Evolutionary conservation across 805 yeast species (phyloP), one percentile per base, ranked within the genome.

Genomic region (Barnettozyma sp.): DNA sequence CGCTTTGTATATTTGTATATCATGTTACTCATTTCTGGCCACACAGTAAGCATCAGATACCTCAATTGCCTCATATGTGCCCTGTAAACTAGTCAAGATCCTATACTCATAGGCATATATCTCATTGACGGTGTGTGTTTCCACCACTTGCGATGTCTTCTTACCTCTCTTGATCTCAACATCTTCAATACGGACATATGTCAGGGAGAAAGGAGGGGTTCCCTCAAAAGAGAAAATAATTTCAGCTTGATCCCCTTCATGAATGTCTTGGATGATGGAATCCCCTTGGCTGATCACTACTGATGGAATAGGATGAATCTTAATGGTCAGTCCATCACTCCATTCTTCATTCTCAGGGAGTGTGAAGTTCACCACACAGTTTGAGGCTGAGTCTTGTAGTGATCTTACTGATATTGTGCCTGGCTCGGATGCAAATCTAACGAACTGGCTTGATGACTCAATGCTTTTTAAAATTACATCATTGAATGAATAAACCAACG

Each of bases 181-280:
- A 32, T 70, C 71, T 36, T 74, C 72, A 6, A 82, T 78, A 53
- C 97, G 72, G 7, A 82, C 82, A 54, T 88, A 92, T 1, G 88
- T 83, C 45, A 92, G 68, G 26, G 78, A 65, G 63, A 90, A 92
- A 10, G 99, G 99, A 9, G 97, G 95, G 0, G 78, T 73, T 12
- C 98, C 98, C 22, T 73, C 71, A 50, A 92, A 83, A 15, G 76
- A 71, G 60, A 92, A 90, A 2, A 71, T 71, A 32, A 92, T 76
- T 54, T 87, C 95, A 2, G 94, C 88, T 51, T 82, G 84, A 46
- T 92, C 98, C 31, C 97, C 98, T 54, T 86, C 94, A 50, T 87
- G 94, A 28, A 92, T 83, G 56, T 85, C 90, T 51, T 79, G 88
- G 38, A 79, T 73, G 7, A 78, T 62, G 13, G 73, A 63, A 38